These are phyloP conservation scores for Amylostereum areolatum DNA, from an alignment of 1,284 basidiomycete genomes.

Conservation along the genomic window DNA sequence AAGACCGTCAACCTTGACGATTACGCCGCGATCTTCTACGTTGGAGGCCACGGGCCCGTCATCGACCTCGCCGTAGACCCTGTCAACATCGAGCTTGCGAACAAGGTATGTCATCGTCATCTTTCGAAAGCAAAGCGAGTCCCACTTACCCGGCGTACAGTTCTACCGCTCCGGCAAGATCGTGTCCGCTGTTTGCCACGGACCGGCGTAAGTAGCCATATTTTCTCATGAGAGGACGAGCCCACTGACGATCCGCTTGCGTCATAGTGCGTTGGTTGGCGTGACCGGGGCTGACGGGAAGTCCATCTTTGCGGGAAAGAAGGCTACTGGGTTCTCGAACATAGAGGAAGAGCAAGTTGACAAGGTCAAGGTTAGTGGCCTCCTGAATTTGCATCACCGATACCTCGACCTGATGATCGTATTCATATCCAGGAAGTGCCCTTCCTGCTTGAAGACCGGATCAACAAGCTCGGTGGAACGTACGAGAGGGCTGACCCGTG, in stretches of 20 bases:
- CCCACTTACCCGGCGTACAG: too few species aligned
- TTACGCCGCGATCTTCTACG: conserved; percentile 74
- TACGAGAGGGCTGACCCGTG: conserved; percentile 55
- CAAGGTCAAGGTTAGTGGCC: conserved; percentile 29
- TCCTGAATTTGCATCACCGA: background rate
- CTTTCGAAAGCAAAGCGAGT: too few species aligned
- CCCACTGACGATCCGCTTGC: background rate
- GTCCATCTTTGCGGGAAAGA: conserved; percentile 58
- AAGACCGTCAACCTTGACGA: conserved; percentile 51
- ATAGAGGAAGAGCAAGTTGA: conserved; percentile 53
- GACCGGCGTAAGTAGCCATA: conserved; percentile 39
- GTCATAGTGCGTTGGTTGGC: conserved; percentile 40
- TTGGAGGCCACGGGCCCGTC: conserved; percentile 72
- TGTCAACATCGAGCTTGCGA: conserved; percentile 52
- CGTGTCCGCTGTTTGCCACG: conserved; percentile 71
- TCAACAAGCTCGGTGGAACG: conserved; percentile 56
- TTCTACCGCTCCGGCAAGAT: conserved; percentile 60
- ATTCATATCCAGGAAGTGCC: conserved; percentile 38
- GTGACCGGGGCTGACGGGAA: conserved; percentile 49
- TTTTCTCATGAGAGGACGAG: background rate
- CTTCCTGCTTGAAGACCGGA: conserved; percentile 64
- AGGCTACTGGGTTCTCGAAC: conserved; percentile 68
- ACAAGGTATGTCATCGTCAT: conserved; percentile 33
- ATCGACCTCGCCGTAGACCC: conserved; percentile 60
- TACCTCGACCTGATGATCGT: background rate